Base-by-base conservation (phyloP, 345 rosid genomes). In the Physaria fendleri region DNA sequence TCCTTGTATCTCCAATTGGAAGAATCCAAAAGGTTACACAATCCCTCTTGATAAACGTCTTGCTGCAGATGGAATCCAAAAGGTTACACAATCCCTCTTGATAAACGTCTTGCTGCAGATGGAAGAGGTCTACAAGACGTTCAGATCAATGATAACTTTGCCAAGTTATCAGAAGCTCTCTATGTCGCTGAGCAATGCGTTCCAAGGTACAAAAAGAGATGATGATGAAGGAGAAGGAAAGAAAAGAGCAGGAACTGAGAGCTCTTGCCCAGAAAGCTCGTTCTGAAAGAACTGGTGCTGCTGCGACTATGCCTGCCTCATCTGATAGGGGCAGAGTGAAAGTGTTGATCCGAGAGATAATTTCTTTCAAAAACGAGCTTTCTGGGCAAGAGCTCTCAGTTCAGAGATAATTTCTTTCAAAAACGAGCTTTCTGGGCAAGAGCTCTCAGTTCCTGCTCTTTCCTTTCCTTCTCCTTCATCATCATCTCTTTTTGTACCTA, bases 71-170 rank as follows among this genome's bases (percentile, higher is more conserved):
- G n/a, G n/a, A n/a, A n/a, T n/a, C n/a, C n/a, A n/a, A n/a, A n/a
- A n/a, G n/a, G n/a, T n/a, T n/a, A n/a, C n/a, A n/a, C n/a, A n/a
- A n/a, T n/a, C n/a, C n/a, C n/a, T n/a, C n/a, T 93, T 4, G 99
- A 93, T 57, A 93, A 93, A 76, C 97, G 99, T 66, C 86, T 87
- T 15, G 99, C 99, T 60, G 99, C 95, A 53, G 99, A 87, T 79
- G 97, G 99, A 65, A 87, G 97, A 77, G 99, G 99, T 7, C 67
- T 93, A 35, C 99, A 89, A 65, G 76, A 72, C 9, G 76, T 72
- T 45, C 72, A 56, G 65, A 72, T 72, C 38, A 72, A 61, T 21
- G 72, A 90, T 74, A 84, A 84, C 72, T 90, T 89, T 75, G 97
- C 95, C 6, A 90, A 90, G 85, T 72, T 90, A 6, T 82, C 95